A percentile compares a stretch with the other conserved stretches of the same genome.
These are phyloP conservation scores for Patellaria atrata DNA, from an alignment of 495 filamentous ascomycete species.

Conservation along the genomic window DNA sequence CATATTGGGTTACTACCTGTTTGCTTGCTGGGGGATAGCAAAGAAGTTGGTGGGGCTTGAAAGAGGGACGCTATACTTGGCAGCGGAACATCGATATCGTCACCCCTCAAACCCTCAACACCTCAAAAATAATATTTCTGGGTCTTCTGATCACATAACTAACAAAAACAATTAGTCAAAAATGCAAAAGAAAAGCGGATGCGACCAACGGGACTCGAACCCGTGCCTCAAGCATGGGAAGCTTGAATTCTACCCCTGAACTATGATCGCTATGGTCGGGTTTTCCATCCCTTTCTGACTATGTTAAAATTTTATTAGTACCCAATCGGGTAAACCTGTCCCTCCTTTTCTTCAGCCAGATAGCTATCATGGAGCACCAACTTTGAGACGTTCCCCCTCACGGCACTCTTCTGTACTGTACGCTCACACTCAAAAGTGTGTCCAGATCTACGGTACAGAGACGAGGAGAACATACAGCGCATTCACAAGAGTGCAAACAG, in stretches of 20 bases:
- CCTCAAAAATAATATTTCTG: conserved; percentile 2
- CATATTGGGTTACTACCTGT: conserved; percentile 29
- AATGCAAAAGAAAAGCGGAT: not conserved
- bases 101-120: not conserved
- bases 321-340: too few species aligned
- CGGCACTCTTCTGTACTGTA: too few species aligned
- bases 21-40: not conserved
- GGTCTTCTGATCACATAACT: conserved; percentile 12
- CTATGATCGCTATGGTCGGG: conserved; percentile 14
- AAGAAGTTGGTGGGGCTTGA: not conserved
- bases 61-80: not conserved
- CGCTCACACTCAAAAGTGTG: too few species aligned
- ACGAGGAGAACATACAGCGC: too few species aligned
- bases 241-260: conserved; percentile 18
- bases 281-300: too few species aligned
- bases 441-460: too few species aligned
- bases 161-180: not conserved
- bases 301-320: too few species aligned
- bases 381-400: too few species aligned
- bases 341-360: too few species aligned
- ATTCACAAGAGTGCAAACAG: too few species aligned
- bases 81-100: conserved; percentile 3
- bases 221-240: conserved; percentile 20
- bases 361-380: too few species aligned
- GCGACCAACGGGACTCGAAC: conserved; percentile 9